Evolutionary conservation across 2,329 filamentous ascomycete species (phyloP), one percentile per base, ranked within the genome.

Genomic region (Hymenoscyphus repandus): DNA sequence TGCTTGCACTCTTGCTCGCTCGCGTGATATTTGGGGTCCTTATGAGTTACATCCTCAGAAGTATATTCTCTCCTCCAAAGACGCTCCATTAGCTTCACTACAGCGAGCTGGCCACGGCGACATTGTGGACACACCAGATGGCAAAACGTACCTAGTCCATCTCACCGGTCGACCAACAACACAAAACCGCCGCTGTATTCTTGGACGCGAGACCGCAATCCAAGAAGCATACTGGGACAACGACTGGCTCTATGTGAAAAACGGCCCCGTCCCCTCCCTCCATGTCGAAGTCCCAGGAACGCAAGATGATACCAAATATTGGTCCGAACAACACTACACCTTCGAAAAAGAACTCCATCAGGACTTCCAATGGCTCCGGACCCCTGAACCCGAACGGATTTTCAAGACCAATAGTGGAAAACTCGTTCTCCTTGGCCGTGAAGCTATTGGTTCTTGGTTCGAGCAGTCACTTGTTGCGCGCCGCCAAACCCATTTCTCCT

Each of bases 241-340:
- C 41, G 80, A 79, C 59, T 84, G 81, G 81, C 69, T 83, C 3
- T 82, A 82, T 53, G 69, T 83, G 40, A 82, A 82, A 63, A 69
- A 77, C 49, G 79, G 80, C 0, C 78, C 78, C 0, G 70, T 78
- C 9, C 78, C 78, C 1, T 77, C 74, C 1, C 68, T 83, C 2
- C 64, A 69, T 47, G 76, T 81, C 30, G 73, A 80, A 11, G 64
- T 80, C 0, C 77, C 74, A 0, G 76, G 68, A 1, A 62, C 61
- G 0, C 68, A 71, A n/a, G 70, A 80, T 49, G 76, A 79, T 2
- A 60, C 57, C 0, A 51, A 55, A 4, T 80, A 79, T 66, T 80
- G 77, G 77, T 66, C 67, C 2, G 72, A 75, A 54, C 63, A 69
- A 52, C 63, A 60, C 13, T 80, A 81, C 54, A 70, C 68, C 0